phyloP scores from a whole-genome alignment of 2,329 filamentous ascomycete species.

The Neonectria ditissima region DNA sequence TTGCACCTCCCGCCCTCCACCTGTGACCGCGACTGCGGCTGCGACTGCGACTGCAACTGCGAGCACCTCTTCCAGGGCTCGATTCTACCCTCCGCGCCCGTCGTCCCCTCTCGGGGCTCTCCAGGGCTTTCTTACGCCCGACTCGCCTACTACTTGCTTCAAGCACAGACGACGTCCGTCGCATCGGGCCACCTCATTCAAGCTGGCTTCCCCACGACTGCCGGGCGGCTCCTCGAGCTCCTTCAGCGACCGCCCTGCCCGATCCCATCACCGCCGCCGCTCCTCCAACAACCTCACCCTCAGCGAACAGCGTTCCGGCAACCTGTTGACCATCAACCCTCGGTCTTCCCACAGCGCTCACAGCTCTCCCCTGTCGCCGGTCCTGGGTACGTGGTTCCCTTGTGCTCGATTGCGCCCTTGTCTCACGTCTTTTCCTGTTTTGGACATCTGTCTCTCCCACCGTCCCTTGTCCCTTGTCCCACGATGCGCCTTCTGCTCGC shows the following conservation, averaged over 20 bases:
- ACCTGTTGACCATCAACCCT: conserved; percentile 48
- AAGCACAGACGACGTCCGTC: conserved; percentile 34
- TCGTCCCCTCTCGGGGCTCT: background rate
- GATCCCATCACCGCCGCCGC: conserved; percentile 63
- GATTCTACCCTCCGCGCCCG: background rate
- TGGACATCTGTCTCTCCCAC: conserved; percentile 21
- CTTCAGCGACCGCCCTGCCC: conserved; percentile 61
- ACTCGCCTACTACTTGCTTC: conserved; percentile 9
- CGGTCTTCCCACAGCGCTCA: conserved; percentile 45
- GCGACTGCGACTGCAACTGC: background rate
- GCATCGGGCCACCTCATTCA: conserved; percentile 47
- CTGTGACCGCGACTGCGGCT: background rate
- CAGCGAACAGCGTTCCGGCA: conserved; percentile 48
- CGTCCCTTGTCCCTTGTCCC: background rate
- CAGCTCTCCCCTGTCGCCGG: conserved; percentile 59
- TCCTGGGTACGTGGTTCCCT: conserved; percentile 63
- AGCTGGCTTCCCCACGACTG: conserved; percentile 64
- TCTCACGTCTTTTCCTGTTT: conserved; percentile 36
- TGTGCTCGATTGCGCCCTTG: conserved; percentile 30
- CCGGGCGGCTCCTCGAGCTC: conserved; percentile 67
- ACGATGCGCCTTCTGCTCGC: conserved; percentile 24
- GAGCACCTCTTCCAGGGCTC: conserved; percentile 6
- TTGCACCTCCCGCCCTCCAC: background rate
- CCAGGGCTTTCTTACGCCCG: conserved; percentile 10
- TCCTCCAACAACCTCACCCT: conserved; percentile 57